Evolutionary conservation across 2,329 filamentous ascomycete species (phyloP), one percentile per base, ranked within the genome.

Genomic region (Escovopsis sp.): DNA sequence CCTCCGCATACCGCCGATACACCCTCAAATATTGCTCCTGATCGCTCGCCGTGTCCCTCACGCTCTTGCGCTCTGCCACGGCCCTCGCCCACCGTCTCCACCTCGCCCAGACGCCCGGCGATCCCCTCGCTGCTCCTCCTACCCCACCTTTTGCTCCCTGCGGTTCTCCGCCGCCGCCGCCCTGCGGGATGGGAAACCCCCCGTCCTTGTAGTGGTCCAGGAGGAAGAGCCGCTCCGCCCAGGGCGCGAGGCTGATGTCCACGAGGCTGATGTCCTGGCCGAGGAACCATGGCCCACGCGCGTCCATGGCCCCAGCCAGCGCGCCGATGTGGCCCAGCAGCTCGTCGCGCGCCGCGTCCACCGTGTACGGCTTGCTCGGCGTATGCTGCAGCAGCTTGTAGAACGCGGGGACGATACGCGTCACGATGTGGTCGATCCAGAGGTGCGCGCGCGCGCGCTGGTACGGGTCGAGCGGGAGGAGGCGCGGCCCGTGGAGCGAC

Each of bases 391-490:
- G 48, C 14, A 73, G 54, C 35, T 71, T 69, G 55, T 86, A 80
- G 44, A 78, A 86, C 0, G 62, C 65, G 0, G 81, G 78, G 13
- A 85, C 67, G 38, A 87, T 73, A 36, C 76, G 62, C 9, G 63
- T 70, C 28, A 66, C 72, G 17, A 82, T 66, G 45, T 80, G 84
- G 44, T 86, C 79, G 29, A 76, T 78, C 80, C 80, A 87, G 34
- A 87, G 70, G 25, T 77, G 61, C 29, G 70, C 72, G 15, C 73
- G 55, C 4, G 81, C 81, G 35, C 70, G 64, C 36, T 72, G 65
- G 47, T 83, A 87, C 0, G 71, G 60, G 37, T 76, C 71, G 0
- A 53, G 48, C 0, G 80, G 76, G 9, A 82, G 55, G 4, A 87
- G 52, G 2, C 55, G 51, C 2, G 62, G 63, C 0, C 60, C 61